Conservation (phyloP, 345 rosid genomes). For the Gynandropsis gynandra region DNA sequence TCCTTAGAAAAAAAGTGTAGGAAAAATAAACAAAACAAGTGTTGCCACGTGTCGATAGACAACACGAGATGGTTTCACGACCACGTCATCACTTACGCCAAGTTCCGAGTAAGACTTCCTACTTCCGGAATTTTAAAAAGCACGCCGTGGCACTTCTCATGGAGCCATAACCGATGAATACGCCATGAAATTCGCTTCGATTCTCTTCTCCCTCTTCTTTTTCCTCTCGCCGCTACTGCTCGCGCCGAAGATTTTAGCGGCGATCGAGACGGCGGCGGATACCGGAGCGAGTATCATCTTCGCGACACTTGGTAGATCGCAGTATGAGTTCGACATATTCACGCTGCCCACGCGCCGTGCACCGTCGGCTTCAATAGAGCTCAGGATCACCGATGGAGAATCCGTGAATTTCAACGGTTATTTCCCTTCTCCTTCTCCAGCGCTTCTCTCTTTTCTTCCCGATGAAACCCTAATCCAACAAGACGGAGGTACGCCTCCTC, state of each 20-base stretch:
- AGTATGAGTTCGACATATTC: constrained; percentile 67
- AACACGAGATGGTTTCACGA: background rate
- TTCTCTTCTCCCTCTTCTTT: too few species aligned
- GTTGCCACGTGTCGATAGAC: constrained; percentile 15
- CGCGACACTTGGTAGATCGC: constrained; percentile 54
- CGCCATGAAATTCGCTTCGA: constrained; percentile 16
- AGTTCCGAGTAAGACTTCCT: background rate
- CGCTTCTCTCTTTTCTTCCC: constrained; percentile 31
- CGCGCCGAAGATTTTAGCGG: constrained; percentile 14
- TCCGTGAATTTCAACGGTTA: constrained; percentile 81
- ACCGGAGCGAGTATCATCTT: constrained; percentile 50
- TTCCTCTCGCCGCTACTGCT: constrained; percentile 10
- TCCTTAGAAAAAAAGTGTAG: too few species aligned
- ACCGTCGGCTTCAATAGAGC: constrained; percentile 33
- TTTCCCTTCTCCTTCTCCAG: constrained; percentile 52
- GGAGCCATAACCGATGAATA: background rate
- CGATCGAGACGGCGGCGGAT: constrained; percentile 1
- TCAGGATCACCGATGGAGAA: constrained; percentile 60
- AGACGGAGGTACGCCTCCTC: constrained; percentile 22
- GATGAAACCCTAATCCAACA: constrained; percentile 24
- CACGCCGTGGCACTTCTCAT: background rate
- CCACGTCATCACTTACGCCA: constrained; percentile 21
- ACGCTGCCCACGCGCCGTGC: constrained; percentile 37
- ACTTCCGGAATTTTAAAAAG: background rate
- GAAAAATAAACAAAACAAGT: background rate